phyloP scores from a whole-genome alignment of 148 eudicot species.

The Spergularia bocconei region DNA sequence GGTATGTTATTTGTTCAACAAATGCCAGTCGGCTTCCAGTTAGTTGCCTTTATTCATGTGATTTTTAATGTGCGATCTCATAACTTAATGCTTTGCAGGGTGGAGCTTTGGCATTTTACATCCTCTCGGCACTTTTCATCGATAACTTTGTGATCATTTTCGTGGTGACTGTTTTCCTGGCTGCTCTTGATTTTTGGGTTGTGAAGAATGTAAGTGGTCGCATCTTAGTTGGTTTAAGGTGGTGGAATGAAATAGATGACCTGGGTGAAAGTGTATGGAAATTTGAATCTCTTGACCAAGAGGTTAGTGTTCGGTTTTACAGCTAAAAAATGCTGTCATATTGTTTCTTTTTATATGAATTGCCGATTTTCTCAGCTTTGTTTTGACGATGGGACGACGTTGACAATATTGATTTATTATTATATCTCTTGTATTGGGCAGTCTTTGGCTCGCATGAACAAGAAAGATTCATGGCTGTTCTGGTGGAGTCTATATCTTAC shows the following conservation, averaged over 20 bases:
- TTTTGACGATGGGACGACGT: neutral
- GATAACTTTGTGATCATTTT: slow-evolving; percentile 87
- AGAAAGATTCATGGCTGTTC: slow-evolving; percentile 98
- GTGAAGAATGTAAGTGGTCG: slow-evolving; percentile 99
- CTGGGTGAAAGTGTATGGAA: slow-evolving; percentile 94
- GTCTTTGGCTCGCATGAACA: slow-evolving; percentile 96
- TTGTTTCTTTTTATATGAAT: neutral
- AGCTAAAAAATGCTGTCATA: neutral
- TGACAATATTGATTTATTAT: slow-evolving; percentile 6
- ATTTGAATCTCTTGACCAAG: slow-evolving; percentile 96
- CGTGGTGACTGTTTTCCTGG: slow-evolving; percentile 84
- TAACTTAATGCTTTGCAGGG: slow-evolving; percentile 48
- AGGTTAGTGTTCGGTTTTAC: slow-evolving; percentile 46
- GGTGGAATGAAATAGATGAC: slow-evolving; percentile 98
- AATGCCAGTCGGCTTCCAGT: neutral
- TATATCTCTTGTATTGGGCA: slow-evolving; percentile 22
- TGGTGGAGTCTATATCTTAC: slow-evolving; percentile 97
- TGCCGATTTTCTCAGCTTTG: neutral
- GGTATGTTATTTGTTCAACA: slow-evolving; percentile 35
- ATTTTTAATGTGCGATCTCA: neutral
- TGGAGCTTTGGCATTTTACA: slow-evolving; percentile 89
- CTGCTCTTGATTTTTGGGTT: slow-evolving; percentile 98
- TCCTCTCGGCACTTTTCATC: slow-evolving; percentile 81
- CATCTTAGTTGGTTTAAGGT: slow-evolving; percentile 89
- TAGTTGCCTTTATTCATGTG: neutral